These are phyloP conservation scores for Exophiala mesophila DNA, from an alignment of 2,329 filamentous ascomycete species.

Conservation along the genomic window DNA sequence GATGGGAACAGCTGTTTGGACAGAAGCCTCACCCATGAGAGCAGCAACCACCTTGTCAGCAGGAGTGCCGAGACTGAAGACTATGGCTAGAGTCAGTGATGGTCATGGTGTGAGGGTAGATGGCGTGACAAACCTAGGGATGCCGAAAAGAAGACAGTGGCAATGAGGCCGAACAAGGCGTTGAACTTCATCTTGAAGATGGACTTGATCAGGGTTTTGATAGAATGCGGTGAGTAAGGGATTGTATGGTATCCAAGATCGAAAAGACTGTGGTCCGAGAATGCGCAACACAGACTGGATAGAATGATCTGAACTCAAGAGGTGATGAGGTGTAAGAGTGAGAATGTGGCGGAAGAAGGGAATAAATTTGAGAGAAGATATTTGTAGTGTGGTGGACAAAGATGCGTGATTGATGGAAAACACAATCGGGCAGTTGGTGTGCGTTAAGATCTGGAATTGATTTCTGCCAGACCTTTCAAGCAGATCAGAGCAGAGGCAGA, in stretches of 20 bases:
- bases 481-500: no score
- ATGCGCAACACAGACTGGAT: conserved; percentile 16
- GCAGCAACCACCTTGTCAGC: conserved; percentile 9
- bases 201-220: conserved; percentile 6
- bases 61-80: conserved; percentile 2
- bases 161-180: conserved; percentile 9
- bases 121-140: conserved; percentile 12
- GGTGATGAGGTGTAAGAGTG: conserved; percentile 10
- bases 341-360: conserved; percentile 10
- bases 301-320: conserved; percentile 11
- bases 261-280: conserved; percentile 22
- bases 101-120: neutral
- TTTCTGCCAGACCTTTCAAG: no score
- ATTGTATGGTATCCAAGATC: conserved; percentile 24
- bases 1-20: neutral
- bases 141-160: conserved; percentile 9
- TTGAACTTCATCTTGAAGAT: conserved; percentile 25
- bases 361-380: conserved; percentile 1
- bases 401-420: neutral
- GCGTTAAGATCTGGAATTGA: neutral
- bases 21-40: conserved; percentile 13
- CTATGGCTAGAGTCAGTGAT: conserved; percentile 15
- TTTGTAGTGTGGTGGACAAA: conserved; percentile 3
- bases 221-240: conserved; percentile 22
- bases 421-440: neutral